Evolutionary conservation across 2,329 filamentous ascomycete species (phyloP).

Genomic region (Nemania sp.): DNA sequence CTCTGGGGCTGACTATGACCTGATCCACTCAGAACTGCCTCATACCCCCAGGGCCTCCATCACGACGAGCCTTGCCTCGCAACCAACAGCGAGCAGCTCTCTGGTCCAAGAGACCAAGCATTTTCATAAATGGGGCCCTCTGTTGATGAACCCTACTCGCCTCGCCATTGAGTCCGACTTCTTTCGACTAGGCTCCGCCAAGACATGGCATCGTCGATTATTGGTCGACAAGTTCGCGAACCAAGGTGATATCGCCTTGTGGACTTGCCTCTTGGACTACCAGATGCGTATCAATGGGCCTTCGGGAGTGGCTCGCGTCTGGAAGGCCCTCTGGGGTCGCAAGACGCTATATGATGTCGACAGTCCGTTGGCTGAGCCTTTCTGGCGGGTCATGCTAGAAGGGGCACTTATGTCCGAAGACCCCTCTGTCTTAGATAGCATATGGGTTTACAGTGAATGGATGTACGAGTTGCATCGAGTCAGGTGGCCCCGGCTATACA

Average conservation of each 20-base stretch:
- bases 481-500: slow-evolving; percentile 57
- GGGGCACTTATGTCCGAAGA: slow-evolving; percentile 40
- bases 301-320: slow-evolving; percentile 35
- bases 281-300: slow-evolving; percentile 40
- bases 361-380: slow-evolving; percentile 32
- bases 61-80: background rate
- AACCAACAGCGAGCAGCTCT: slow-evolving; percentile 17
- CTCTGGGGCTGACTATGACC: slow-evolving; percentile 23
- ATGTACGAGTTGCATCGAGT: slow-evolving; percentile 46
- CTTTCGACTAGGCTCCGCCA: slow-evolving; percentile 34
- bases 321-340: slow-evolving; percentile 41
- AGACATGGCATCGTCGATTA: slow-evolving; percentile 28
- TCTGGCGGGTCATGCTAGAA: slow-evolving; percentile 42
- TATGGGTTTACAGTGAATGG: slow-evolving; percentile 49
- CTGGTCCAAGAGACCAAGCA: slow-evolving; percentile 30
- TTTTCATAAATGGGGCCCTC: slow-evolving; percentile 36
- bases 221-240: slow-evolving; percentile 38
- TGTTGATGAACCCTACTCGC: slow-evolving; percentile 35
- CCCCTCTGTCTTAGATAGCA: slow-evolving; percentile 40
- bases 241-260: slow-evolving; percentile 38
- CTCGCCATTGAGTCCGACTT: slow-evolving; percentile 42
- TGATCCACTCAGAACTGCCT: slow-evolving; percentile 27
- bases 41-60: background rate
- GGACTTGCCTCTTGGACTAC: slow-evolving; percentile 39
- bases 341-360: slow-evolving; percentile 38